Base-by-base conservation (phyloP, 2,329 filamentous ascomycete genomes). In the Fusarium decemcellulare region DNA sequence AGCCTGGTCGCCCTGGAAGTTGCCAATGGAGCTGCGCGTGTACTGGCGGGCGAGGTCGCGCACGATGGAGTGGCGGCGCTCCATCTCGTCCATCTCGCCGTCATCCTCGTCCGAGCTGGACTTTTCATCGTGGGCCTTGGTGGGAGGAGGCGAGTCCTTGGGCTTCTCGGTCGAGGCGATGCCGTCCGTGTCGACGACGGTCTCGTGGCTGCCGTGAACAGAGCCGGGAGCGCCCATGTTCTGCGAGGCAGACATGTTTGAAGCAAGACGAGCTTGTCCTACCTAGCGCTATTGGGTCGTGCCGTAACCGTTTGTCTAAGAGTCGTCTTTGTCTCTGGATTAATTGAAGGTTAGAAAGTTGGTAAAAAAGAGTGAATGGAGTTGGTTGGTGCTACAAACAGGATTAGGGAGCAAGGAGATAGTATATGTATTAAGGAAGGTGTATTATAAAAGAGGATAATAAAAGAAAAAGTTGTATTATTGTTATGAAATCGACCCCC, bases 1-100 rank as follows among this genome's bases (percentile, higher is more conserved):
- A 9, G 68, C 64, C 1, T 55, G 36, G 32, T 59, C 60, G 27
- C 67, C 68, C n/a, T 56, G 53, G 23, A 71, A 66, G 39, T 70
- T 55, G 3, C 56, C 44, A 6, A 43, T 50, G 5, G 69, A 71
- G 3, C 52, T 64, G 42, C 64, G 65, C 36, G 69, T 72, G 36
- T 71, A 71, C 23, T 60, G 55, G 0, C 68, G 54, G 6, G 69
- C 69, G 15, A 71, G 63, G n/a, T 69, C 65, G 3, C 69, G 54
- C 23, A 71, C 68, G n/a, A 71, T 71, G 16, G 68, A 71, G 40
- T 71, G 68, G 5, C 68, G 68, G 4, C 64, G 68, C 8, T 58
- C 58, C 47, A 68, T 71, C 47, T 71, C 68, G n/a, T 50, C 54
- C 36, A 56, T 67, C 2, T 53, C 66, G 7, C 44, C 34, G 15